These are phyloP conservation scores for Candida alai DNA, from an alignment of 805 yeast species.

Conservation along the genomic window DNA sequence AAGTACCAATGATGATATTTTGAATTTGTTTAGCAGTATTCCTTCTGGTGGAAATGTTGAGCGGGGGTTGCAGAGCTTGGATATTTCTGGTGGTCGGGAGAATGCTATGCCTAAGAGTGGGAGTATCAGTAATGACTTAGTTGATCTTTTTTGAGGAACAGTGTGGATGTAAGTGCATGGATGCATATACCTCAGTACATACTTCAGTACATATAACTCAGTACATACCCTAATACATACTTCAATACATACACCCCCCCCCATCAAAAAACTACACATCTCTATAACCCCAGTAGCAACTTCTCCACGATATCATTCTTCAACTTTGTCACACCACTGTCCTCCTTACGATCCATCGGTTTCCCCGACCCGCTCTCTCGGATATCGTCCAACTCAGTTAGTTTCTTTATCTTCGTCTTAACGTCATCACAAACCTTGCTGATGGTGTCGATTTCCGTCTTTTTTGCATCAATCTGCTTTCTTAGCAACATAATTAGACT, in stretches of 20 bases:
- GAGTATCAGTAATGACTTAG: slow-evolving; percentile 26
- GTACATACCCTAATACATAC: no score
- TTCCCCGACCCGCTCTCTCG: background rate
- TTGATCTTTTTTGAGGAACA: slow-evolving; percentile 32
- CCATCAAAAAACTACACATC: background rate
- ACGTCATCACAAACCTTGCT: slow-evolving; percentile 38
- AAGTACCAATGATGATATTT: slow-evolving; percentile 42
- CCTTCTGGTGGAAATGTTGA: slow-evolving; percentile 4
- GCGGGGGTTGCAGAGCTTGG: background rate
- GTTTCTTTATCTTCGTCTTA: slow-evolving; percentile 29
- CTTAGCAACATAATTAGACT: slow-evolving; percentile 71
- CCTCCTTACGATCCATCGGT: slow-evolving; percentile 1
- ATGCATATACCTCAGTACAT: slow-evolving; percentile 1
- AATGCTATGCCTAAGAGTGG: background rate
- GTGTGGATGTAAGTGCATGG: background rate
- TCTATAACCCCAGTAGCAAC: slow-evolving; percentile 8
- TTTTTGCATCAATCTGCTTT: slow-evolving; percentile 65
- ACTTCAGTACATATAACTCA: slow-evolving; percentile 1
- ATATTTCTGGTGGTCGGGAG: background rate
- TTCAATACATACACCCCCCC: no score
- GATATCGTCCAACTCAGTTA: slow-evolving; percentile 13
- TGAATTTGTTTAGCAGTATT: slow-evolving; percentile 38
- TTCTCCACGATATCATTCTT: slow-evolving; percentile 11
- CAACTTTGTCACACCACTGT: slow-evolving; percentile 3
- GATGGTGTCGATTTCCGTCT: slow-evolving; percentile 47